Percentiles rank a stretch among this genome's conserved stretches.
Evolutionary conservation across 257 asterid genomes (phyloP).

Genomic region (Solanum virginianum): DNA sequence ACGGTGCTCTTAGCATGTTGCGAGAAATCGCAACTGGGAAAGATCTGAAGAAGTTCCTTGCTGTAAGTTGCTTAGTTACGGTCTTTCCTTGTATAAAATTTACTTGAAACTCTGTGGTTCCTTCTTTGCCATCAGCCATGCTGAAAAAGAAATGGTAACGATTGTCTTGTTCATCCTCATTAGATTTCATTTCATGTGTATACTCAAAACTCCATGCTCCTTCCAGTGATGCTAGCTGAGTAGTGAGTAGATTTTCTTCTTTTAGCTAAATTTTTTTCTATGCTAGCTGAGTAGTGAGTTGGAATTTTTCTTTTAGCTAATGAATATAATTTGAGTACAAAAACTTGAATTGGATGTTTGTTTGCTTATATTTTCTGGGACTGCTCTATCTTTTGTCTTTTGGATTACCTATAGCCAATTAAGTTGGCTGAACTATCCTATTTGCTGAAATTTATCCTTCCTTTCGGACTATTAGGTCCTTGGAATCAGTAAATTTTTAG

Average conservation of each 20-base stretch:
- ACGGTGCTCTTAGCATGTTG: conserved; percentile 30
- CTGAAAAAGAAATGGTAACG: background rate
- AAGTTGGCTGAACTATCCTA: background rate
- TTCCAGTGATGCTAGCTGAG: background rate
- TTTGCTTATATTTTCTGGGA: background rate
- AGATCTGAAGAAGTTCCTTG: conserved; percentile 62
- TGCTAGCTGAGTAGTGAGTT: background rate
- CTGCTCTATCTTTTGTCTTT: background rate
- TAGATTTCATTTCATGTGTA: background rate
- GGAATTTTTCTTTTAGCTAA: background rate
- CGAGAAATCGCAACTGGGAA: conserved; percentile 66
- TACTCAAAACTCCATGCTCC: background rate
- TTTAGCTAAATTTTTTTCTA: background rate
- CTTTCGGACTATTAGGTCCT: background rate
- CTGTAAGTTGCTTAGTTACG: conserved; percentile 23
- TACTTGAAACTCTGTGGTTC: background rate
- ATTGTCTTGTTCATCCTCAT: background rate
- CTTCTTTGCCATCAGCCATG: background rate
- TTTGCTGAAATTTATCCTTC: background rate
- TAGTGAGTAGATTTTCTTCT: background rate
- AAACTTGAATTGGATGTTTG: background rate
- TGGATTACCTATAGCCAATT: background rate
- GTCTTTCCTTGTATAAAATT: background rate
- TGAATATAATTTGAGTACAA: background rate
- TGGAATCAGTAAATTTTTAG: background rate